phyloP scores from a whole-genome alignment of 2,329 filamentous ascomycete species.

The Magnaporthiopsis poae region DNA sequence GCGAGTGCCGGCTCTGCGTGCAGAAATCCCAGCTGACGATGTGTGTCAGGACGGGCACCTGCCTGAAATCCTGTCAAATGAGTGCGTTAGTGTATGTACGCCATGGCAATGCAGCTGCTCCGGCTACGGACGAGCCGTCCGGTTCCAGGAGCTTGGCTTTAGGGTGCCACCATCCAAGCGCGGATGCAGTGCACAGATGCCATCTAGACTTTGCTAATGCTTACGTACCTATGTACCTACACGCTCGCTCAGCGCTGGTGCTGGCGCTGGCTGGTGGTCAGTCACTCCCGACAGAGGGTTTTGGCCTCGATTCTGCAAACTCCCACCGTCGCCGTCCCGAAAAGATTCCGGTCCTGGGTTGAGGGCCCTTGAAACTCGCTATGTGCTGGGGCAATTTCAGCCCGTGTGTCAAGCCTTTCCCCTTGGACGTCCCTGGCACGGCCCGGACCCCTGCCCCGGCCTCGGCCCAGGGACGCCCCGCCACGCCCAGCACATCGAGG shows the following conservation, averaged over 20 bases:
- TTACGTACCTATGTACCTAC: not conserved
- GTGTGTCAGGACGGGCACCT: not conserved
- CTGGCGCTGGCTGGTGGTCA: not conserved
- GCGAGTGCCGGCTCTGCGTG: not conserved
- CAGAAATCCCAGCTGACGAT: not conserved
- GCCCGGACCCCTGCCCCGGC: not conserved
- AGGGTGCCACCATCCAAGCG: no score
- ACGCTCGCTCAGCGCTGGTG: no score
- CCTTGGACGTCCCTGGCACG: not conserved
- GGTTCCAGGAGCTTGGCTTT: not conserved
- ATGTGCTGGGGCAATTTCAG: slow-evolving; percentile 36
- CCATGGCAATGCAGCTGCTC: not conserved
- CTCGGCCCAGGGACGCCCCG: not conserved
- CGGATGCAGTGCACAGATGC: not conserved
- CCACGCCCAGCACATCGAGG: no score
- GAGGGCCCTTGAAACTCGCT: slow-evolving; percentile 43
- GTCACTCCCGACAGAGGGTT: not conserved
- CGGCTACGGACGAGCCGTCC: not conserved
- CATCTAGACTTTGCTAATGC: not conserved
- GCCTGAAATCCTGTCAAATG: not conserved
- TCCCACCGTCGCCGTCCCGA: slow-evolving; percentile 13
- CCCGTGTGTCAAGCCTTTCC: not conserved
- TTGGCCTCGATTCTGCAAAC: not conserved
- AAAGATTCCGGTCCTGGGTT: slow-evolving; percentile 21
- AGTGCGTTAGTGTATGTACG: not conserved